Base-by-base conservation (phyloP, 1,284 basidiomycete species). In the Malassezia globosa region DNA sequence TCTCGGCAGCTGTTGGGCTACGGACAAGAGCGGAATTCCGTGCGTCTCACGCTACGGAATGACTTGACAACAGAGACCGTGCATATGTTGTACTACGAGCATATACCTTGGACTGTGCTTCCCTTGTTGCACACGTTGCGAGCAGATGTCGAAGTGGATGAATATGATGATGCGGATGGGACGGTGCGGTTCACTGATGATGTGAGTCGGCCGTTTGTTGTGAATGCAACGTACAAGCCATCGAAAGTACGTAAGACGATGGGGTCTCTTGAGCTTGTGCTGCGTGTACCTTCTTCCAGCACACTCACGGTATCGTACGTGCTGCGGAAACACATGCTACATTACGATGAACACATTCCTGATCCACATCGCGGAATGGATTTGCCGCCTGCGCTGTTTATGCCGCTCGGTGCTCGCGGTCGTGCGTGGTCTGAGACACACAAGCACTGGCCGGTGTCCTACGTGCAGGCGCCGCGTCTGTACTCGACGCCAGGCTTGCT, bases 351-450 rank as follows among this genome's bases (percentile, higher is more conserved):
- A 65, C 92, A 97, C 69, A 86, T 84, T 13, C 89, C 92, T 0
- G 92, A 96, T 64, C 87, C 92, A 0, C 86, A 92, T 69, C 78
- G 90, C 33, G 92, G 92, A 0, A 88, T 89, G 79, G 88, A 96
- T 63, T 75, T 96, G 0, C 84, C 87, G 1, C 81, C 85, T 0
- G 67, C 63, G 2, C 41, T 70, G 11, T 36, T 65, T 2, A 79
- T 90, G 18, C 51, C 51, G 16, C 43, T 63, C 0, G 14, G 54
- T 48, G 41, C 48, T 41, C 6, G 37, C 41, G 7, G 35, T 39
- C 18, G 21, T 26, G 10, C 31, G 46, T 24, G 38, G 43, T n/a
- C 25, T 11, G 31, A 37, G 2, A 26, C 14, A 22, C 42, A 42
- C 18, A 29, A 22, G 26, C 13, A 8, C 11, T 10, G 10, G 7